These are phyloP conservation scores for Kuraishia hungarica DNA, from an alignment of 805 yeast species.

Conservation along the genomic window DNA sequence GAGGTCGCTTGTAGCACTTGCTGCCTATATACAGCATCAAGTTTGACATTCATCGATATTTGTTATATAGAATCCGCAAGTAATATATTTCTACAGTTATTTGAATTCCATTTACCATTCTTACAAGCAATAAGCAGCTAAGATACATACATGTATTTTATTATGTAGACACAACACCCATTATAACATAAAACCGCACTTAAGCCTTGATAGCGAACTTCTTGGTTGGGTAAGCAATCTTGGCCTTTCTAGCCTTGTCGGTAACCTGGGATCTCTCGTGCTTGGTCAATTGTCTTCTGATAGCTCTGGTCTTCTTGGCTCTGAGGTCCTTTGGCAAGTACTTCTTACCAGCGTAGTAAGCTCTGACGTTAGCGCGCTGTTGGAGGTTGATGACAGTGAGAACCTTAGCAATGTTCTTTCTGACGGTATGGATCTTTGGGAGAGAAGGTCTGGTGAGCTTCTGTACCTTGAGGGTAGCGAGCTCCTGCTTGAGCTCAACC, in stretches of 20 bases:
- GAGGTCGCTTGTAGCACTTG: too few species aligned
- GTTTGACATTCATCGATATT: not conserved
- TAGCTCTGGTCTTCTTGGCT: constrained; percentile 99
- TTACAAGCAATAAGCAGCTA: not conserved
- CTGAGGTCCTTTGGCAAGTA: constrained; percentile 97
- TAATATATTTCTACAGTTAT: not conserved
- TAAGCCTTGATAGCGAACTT: constrained; percentile 98
- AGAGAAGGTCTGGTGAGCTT: constrained; percentile 85
- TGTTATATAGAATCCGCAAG: not conserved
- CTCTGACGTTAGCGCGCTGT: constrained; percentile 93
- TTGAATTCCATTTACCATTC: not conserved
- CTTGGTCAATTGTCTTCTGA: constrained; percentile 93
- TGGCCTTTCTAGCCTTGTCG: constrained; percentile 85
- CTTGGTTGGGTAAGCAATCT: constrained; percentile 96
- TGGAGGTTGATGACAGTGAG: constrained; percentile 94
- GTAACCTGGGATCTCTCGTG: constrained; percentile 77
- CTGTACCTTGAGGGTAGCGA: constrained; percentile 94
- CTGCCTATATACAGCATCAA: too few species aligned
- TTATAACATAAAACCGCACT: constrained; percentile 14
- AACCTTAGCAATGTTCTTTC: constrained; percentile 98
- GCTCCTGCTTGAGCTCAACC: constrained; percentile 93
- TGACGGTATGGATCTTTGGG: constrained; percentile 94
- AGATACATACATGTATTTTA: not conserved
- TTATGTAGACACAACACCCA: not conserved
- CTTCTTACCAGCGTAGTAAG: constrained; percentile 91